Evolutionary conservation across 2,329 filamentous ascomycete genomes (phyloP).

Genomic region (Fusarium nurragi): DNA sequence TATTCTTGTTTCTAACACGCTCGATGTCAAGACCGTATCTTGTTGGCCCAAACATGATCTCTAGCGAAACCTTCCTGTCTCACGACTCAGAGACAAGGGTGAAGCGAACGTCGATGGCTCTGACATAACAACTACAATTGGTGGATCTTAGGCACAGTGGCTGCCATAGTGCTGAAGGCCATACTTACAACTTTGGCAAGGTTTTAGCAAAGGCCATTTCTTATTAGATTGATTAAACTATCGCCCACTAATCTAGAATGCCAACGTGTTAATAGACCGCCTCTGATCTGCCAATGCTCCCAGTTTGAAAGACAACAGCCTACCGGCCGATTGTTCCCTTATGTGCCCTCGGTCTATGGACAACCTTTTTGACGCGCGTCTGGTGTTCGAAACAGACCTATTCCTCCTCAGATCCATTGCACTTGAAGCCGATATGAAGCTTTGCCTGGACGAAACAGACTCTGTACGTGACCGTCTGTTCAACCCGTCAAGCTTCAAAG

Average conservation of each 20-base stretch:
- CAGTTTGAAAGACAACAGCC: conserved; percentile 32
- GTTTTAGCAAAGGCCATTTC: too few species aligned
- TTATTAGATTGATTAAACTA: too few species aligned
- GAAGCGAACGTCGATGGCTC: too few species aligned
- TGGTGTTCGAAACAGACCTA: conserved; percentile 1
- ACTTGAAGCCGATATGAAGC: not conserved
- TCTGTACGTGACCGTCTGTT: conserved; percentile 10
- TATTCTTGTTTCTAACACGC: too few species aligned
- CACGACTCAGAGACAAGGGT: too few species aligned
- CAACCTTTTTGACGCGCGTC: conserved; percentile 10
- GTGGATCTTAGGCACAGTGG: too few species aligned
- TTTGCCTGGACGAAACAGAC: conserved; percentile 6
- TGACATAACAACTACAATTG: too few species aligned
- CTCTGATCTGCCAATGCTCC: conserved; percentile 24
- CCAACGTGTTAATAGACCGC: not conserved
- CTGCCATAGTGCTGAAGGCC: too few species aligned
- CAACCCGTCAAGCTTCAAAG: conserved; percentile 12
- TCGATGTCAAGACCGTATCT: too few species aligned
- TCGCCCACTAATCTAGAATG: conserved; percentile 16
- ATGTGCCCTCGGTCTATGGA: not conserved
- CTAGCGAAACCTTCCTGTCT: too few species aligned
- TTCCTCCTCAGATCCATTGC: conserved; percentile 5
- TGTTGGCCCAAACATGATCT: too few species aligned
- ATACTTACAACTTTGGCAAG: too few species aligned
- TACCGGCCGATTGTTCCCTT: conserved; percentile 21